A percentile compares a stretch with the other conserved stretches of the same genome.
These are phyloP conservation scores for Zostera marina DNA, from an alignment of 116 monocot species.

Conservation along the genomic window DNA sequence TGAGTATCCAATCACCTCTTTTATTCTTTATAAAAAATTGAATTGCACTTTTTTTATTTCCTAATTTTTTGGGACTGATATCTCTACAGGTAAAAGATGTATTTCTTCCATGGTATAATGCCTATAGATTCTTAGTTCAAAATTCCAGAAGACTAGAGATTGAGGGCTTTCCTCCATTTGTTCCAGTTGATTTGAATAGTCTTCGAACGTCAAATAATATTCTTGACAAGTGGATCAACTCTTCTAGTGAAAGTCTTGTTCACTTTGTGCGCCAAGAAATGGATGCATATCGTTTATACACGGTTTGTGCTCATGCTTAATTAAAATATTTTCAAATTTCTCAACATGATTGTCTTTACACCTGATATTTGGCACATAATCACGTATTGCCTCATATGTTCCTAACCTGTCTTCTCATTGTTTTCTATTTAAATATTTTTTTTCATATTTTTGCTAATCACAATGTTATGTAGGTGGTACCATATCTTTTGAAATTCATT, in stretches of 20 bases:
- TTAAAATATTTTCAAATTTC: background rate
- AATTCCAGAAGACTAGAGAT: conserved; percentile 87
- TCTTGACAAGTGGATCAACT: conserved; percentile 97
- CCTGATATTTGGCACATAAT: too few relatives aligned
- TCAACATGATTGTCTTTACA: background rate
- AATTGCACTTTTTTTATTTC: background rate
- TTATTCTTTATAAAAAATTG: background rate
- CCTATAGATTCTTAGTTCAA: conserved; percentile 94
- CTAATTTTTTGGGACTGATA: background rate
- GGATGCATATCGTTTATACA: conserved; percentile 93
- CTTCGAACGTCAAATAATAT: conserved; percentile 81
- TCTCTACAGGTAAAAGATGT: conserved; percentile 91
- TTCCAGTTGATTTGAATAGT: conserved; percentile 29
- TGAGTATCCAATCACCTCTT: conserved; percentile 21
- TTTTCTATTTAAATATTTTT: too few relatives aligned
- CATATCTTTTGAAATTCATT: conserved; percentile 88
- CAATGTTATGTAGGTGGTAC: conserved; percentile 29
- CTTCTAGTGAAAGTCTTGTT: conserved; percentile 95
- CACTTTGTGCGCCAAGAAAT: conserved; percentile 92
- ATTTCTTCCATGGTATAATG: conserved; percentile 99
- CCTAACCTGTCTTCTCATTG: too few relatives aligned
- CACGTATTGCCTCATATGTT: too few relatives aligned
- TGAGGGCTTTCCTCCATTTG: conserved; percentile 62
- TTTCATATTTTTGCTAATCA: background rate
- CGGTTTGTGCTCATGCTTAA: conserved; percentile 23